Conservation (phyloP, 768 basidiomycete genomes). For the Arthromyces matolae region DNA sequence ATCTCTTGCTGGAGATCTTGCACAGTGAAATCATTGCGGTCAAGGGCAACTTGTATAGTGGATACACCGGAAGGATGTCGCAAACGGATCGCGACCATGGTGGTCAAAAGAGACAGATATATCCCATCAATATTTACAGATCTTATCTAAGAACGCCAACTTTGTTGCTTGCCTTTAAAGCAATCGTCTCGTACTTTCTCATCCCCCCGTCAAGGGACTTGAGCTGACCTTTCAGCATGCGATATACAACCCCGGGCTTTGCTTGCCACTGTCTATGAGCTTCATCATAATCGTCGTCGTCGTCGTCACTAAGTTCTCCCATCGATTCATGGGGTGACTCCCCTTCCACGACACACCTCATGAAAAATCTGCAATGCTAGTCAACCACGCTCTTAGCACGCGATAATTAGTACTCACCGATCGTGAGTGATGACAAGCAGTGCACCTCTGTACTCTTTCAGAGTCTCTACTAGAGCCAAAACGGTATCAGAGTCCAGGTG, state of each 20-base stretch:
- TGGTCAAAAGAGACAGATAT: conserved; percentile 1
- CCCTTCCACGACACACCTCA: conserved; percentile 27
- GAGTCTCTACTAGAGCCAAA: conserved; percentile 46
- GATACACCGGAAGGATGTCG: conserved; percentile 82
- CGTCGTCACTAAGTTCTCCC: conserved; percentile 15
- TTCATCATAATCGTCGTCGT: conserved; percentile 15
- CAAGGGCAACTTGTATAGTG: conserved; percentile 68
- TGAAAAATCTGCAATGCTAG: conserved; percentile 19
- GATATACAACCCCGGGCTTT: conserved; percentile 22
- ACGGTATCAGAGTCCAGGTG: conserved; percentile 65
- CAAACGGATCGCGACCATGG: conserved; percentile 73
- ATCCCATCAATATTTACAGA: conserved; percentile 5
- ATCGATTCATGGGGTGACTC: conserved; percentile 16
- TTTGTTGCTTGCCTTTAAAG: conserved; percentile 15
- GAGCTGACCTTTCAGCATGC: conserved; percentile 18
- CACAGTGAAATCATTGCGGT: conserved; percentile 52
- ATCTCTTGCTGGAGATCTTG: conserved; percentile 75
- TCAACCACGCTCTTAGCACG: background rate
- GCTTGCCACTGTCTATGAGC: conserved; percentile 15
- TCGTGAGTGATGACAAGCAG: conserved; percentile 68
- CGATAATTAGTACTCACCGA: conserved; percentile 4
- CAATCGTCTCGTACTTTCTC: conserved; percentile 23
- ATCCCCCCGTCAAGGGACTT: conserved; percentile 23
- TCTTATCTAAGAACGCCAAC: conserved; percentile 12
- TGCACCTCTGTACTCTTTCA: conserved; percentile 50